A percentile compares a stretch with the other conserved stretches of the same genome.
Conservation (phyloP, 1,284 basidiomycete species). For the Cutaneotrichosporon sp. region DNA sequence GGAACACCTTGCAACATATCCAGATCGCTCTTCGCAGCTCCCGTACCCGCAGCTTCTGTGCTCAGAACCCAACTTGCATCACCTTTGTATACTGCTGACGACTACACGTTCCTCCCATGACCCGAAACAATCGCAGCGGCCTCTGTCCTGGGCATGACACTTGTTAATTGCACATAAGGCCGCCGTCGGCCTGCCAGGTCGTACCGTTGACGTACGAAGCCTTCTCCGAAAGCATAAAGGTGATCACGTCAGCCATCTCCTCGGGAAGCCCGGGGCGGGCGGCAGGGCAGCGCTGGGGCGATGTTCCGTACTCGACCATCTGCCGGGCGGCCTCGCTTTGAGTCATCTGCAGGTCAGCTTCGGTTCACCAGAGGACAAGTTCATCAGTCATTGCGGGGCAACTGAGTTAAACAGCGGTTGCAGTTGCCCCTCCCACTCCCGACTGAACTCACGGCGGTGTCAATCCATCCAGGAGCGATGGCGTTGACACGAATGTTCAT, state of each 20-base stretch:
- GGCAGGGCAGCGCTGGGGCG: constrained; percentile 13
- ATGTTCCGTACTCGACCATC: background rate
- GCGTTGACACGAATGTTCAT: constrained; percentile 16
- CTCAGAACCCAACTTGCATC: too few species aligned
- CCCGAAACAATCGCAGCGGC: too few species aligned
- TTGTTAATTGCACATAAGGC: constrained; percentile 11
- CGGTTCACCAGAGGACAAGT: too few species aligned
- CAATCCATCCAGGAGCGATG: constrained; percentile 14
- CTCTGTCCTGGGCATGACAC: too few species aligned
- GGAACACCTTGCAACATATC: too few species aligned
- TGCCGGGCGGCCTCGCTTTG: constrained; percentile 8
- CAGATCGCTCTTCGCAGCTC: too few species aligned
- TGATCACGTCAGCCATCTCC: constrained; percentile 34
- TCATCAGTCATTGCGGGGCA: too few species aligned
- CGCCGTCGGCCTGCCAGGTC: constrained; percentile 33
- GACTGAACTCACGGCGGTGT: constrained; percentile 1
- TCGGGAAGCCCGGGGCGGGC: constrained; percentile 24
- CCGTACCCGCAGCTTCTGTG: too few species aligned
- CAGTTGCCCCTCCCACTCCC: too few species aligned
- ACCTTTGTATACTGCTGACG: too few species aligned
- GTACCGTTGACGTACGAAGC: constrained; percentile 34
- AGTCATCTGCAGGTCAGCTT: constrained; percentile 5
- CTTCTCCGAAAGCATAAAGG: constrained; percentile 30
- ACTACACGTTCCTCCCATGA: too few species aligned
- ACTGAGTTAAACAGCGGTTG: too few species aligned